These are phyloP conservation scores for Sporisorium scitamineum DNA, from an alignment of 1,284 basidiomycete genomes.

Conservation along the genomic window DNA sequence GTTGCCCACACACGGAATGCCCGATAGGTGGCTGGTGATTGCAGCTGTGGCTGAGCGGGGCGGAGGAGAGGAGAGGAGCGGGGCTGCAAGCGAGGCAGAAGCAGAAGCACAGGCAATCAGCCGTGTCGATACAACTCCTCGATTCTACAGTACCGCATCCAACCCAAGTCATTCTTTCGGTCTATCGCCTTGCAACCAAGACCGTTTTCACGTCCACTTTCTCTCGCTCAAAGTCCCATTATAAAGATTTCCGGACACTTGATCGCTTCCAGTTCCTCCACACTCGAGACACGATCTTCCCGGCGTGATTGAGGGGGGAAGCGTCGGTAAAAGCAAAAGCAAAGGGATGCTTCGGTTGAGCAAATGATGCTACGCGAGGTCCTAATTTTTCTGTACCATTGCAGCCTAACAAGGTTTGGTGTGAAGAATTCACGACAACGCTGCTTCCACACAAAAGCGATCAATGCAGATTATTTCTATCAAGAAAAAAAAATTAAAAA, in stretches of 20 bases:
- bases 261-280: no score
- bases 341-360: neutral
- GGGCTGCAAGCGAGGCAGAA: neutral
- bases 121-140: neutral
- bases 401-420: conserved; percentile 6
- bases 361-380: neutral
- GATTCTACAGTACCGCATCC: no score
- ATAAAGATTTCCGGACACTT: no score
- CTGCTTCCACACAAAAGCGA: neutral
- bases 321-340: neutral
- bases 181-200: neutral
- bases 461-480: neutral
- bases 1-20: no score
- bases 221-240: no score
- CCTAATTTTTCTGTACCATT: neutral
- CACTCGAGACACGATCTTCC: neutral
- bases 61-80: neutral
- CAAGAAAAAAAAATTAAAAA: neutral
- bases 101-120: neutral
- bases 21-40: neutral
- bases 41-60: conserved; percentile 1
- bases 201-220: neutral
- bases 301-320: neutral
- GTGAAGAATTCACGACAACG: neutral
- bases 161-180: no score